These are phyloP conservation scores for Phalaenopsis hybrid DNA, from an alignment of 116 monocot genomes.

Conservation along the genomic window DNA sequence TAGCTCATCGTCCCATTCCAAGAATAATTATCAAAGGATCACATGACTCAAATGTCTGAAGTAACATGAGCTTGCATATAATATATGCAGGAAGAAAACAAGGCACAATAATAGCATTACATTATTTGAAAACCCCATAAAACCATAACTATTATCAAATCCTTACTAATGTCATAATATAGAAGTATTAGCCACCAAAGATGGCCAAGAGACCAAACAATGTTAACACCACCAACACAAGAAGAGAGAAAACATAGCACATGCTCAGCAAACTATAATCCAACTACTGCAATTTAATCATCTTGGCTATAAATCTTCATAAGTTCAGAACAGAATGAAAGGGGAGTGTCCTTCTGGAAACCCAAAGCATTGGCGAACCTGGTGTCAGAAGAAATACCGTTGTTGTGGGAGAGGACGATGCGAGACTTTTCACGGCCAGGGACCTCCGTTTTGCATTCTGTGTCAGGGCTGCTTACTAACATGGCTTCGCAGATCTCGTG, in stretches of 20 bases:
- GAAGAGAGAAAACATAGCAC: background rate
- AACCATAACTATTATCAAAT: background rate
- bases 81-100: too few species aligned
- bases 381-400: conserved; percentile 31
- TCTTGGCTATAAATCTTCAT: conserved; percentile 29
- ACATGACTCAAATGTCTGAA: too few species aligned
- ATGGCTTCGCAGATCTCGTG: conserved; percentile 33
- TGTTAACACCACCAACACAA: background rate
- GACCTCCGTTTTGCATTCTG: conserved; percentile 9
- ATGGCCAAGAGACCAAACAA: background rate
- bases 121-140: too few species aligned
- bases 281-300: conserved; percentile 1
- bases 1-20: too few species aligned
- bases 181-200: background rate
- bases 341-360: conserved; percentile 28
- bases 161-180: too few species aligned
- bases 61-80: too few species aligned
- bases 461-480: conserved; percentile 38
- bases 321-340: conserved; percentile 25
- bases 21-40: too few species aligned
- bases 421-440: conserved; percentile 36
- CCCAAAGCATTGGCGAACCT: conserved; percentile 40
- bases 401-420: conserved; percentile 45
- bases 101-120: too few species aligned
- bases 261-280: background rate